A percentile compares a stretch with the other conserved stretches of the same genome.
phyloP scores from a whole-genome alignment of 2,329 filamentous ascomycete genomes.

The Thielaviopsis punctulata region DNA sequence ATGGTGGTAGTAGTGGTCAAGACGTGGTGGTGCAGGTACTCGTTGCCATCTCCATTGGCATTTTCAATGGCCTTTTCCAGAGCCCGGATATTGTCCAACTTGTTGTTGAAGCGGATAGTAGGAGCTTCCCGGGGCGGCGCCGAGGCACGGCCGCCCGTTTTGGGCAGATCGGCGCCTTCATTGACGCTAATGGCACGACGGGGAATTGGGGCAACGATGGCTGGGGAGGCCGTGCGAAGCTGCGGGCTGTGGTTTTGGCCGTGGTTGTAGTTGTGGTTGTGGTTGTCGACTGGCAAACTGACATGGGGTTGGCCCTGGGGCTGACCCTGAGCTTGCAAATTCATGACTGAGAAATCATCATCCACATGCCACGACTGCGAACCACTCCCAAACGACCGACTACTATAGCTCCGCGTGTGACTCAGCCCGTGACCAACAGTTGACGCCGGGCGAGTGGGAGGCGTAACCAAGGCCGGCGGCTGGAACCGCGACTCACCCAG shows the following conservation, averaged over 20 bases:
- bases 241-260: too few relatives aligned
- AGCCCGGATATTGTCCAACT: constrained; percentile 22
- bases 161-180: not conserved
- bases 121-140: not conserved
- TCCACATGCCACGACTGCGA: constrained; percentile 39
- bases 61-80: constrained; percentile 20
- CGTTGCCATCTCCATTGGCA: constrained; percentile 10
- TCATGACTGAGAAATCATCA: constrained; percentile 38
- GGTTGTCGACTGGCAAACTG: too few relatives aligned
- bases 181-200: constrained; percentile 5
- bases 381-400: constrained; percentile 27
- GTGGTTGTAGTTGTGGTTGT: too few relatives aligned
- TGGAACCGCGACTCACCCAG: constrained; percentile 6
- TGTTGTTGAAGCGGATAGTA: constrained; percentile 12
- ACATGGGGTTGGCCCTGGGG: not conserved
- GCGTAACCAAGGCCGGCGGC: not conserved
- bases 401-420: constrained; percentile 6
- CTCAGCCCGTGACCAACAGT: constrained; percentile 6
- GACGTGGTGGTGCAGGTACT: constrained; percentile 10
- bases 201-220: not conserved
- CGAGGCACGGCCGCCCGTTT: constrained; percentile 4
- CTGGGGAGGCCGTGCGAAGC: constrained; percentile 20
- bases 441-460: constrained; percentile 3
- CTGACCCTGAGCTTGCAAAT: constrained; percentile 25
- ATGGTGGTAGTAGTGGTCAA: constrained; percentile 11